These are phyloP conservation scores for Trichocladium antarcticum DNA, from an alignment of 495 filamentous ascomycete genomes.

Conservation along the genomic window DNA sequence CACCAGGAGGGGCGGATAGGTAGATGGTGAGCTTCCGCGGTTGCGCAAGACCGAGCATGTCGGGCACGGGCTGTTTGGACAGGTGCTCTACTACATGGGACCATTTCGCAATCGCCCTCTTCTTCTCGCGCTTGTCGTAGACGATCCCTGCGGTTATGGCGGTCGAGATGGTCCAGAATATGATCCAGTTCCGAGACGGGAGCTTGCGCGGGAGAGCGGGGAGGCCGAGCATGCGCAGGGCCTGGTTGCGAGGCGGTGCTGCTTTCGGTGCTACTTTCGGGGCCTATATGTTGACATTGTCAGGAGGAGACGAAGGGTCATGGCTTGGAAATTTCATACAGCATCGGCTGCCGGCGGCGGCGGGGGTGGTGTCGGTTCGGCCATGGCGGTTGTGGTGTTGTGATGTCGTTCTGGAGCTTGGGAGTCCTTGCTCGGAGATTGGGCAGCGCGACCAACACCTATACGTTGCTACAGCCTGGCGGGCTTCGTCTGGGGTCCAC, in stretches of 20 bases:
- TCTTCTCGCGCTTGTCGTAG: slow-evolving; percentile 87
- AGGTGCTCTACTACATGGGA: slow-evolving; percentile 76
- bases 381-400: slow-evolving; percentile 12
- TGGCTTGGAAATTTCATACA: slow-evolving; percentile 7
- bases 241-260: slow-evolving; percentile 52
- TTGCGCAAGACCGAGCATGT: slow-evolving; percentile 46
- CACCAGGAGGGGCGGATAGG: slow-evolving; percentile 72
- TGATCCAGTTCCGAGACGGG: slow-evolving; percentile 94
- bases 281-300: slow-evolving; percentile 20
- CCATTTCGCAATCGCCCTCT: slow-evolving; percentile 75
- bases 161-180: slow-evolving; percentile 72
- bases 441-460: slow-evolving; percentile 16
- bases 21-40: slow-evolving; percentile 81
- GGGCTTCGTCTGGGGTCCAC: neutral
- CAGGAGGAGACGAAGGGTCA: neutral
- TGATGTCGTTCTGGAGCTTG: slow-evolving; percentile 5
- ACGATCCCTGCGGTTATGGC: slow-evolving; percentile 65
- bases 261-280: too few relatives aligned
- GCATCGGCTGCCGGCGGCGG: slow-evolving; percentile 9
- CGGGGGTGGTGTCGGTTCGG: slow-evolving; percentile 17
- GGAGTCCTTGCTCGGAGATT: slow-evolving; percentile 5
- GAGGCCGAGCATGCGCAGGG: slow-evolving; percentile 67
- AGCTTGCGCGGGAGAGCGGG: slow-evolving; percentile 72
- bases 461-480: slow-evolving; percentile 1
- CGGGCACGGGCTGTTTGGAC: slow-evolving; percentile 58